Evolutionary conservation across 108 stramenopile species (phyloP), one percentile per base, ranked within the genome.

Genomic region (Pseudonitzschia delicatissima): DNA sequence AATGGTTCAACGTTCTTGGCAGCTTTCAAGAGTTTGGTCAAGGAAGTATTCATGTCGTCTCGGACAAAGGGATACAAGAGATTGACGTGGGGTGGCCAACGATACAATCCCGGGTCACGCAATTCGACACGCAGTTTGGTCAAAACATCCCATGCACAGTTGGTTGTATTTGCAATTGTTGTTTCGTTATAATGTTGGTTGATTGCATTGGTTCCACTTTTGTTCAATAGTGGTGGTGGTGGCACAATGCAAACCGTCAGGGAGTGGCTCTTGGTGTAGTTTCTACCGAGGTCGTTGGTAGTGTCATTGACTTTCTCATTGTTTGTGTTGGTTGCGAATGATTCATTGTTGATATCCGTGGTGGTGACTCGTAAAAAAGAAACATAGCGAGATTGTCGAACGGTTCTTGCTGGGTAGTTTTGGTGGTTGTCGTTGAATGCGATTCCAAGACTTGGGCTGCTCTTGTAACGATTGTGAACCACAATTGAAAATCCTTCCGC

Each of bases 21-120:
- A 0, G 53, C 53, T n/a, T 8, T 35, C 0, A 27, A 29, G 20
- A 55, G 53, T 27, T 55, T 55, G 31, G 29, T 17, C 26, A 55
- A n/a, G n/a, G 6, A 12, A 2, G 3, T 1, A 0, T n/a, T 27
- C n/a, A 11, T 15, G 15, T 55, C 2, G 1, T 55, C 11, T 3
- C 27, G 23, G 23, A 81, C 18, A 57, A 85, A 85, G 3, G 84
- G 84, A 70, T 85, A 85, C 13, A 85, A 47, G 33, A 82, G 44
- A 20, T 85, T 85, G 29, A 67, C 78, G 66, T 84, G 83, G 3
- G 83, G 83, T 6, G 83, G 83, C 83, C 83, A 84, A 36, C 83
- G 64, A 62, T 55, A 84, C 39, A 84, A 69, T 28, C 83, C 83
- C 17, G 83, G 83, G 79, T 84, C 83, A 29, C 55, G 57, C 27